phyloP scores from a whole-genome alignment of 129 eudicot genomes.

The Chrysanthemum lavandulifolium region DNA sequence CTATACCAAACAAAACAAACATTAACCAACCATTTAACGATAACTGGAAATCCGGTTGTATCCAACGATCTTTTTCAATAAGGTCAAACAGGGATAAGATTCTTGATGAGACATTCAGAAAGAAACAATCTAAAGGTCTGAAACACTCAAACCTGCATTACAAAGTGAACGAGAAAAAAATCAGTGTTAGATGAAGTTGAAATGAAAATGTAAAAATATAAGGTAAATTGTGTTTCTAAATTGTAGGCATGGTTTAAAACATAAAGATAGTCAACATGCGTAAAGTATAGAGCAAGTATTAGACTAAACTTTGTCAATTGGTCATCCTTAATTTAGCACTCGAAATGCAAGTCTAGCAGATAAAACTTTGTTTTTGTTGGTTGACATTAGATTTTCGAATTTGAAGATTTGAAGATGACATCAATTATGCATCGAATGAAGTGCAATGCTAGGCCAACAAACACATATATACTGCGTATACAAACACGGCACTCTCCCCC shows the following conservation, averaged over 20 bases:
- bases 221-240: background rate
- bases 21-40: conserved; percentile 7
- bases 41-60: background rate
- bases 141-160: conserved; percentile 50
- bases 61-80: background rate
- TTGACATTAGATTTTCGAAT: no score
- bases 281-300: no score
- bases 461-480: background rate
- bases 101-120: background rate
- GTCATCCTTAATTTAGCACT: no score
- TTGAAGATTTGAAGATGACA: no score
- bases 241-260: no score
- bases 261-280: no score
- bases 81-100: conserved; percentile 2
- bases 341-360: no score
- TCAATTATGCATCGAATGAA: no score
- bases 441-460: background rate
- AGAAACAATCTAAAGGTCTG: conserved; percentile 29
- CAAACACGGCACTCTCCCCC: no score
- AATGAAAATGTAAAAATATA: background rate
- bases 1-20: conserved; percentile 27
- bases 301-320: no score
- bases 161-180: background rate
- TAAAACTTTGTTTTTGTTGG: no score
- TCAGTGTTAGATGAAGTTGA: background rate